These are phyloP conservation scores for Metschnikowia kofuensis DNA, from an alignment of 805 yeast genomes.

Conservation along the genomic window DNA sequence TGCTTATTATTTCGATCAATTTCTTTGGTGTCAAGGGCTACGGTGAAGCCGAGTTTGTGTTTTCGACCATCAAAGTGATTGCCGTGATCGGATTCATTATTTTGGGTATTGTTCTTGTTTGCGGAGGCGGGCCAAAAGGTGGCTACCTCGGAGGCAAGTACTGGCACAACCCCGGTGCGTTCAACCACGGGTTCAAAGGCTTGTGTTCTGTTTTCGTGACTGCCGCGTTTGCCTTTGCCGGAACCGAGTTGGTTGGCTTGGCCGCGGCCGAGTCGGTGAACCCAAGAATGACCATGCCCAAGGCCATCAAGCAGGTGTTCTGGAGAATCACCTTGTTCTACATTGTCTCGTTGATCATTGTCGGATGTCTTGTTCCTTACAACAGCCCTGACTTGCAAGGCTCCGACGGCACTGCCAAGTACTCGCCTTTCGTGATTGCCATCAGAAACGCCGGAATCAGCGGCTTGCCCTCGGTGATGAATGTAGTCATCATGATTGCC, in stretches of 20 bases:
- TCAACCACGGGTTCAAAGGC: slow-evolving; percentile 59
- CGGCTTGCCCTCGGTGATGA: slow-evolving; percentile 69
- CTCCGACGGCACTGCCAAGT: slow-evolving; percentile 53
- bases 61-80: slow-evolving; percentile 52
- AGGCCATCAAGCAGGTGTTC: slow-evolving; percentile 62
- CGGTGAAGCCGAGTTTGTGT: slow-evolving; percentile 65
- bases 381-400: slow-evolving; percentile 44
- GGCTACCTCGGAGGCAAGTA: slow-evolving; percentile 58
- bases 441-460: slow-evolving; percentile 57
- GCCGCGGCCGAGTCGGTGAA: slow-evolving; percentile 66
- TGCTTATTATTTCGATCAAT: slow-evolving; percentile 49
- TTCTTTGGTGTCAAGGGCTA: slow-evolving; percentile 63
- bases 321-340: slow-evolving; percentile 63
- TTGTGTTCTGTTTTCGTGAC: slow-evolving; percentile 59
- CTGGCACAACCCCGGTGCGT: slow-evolving; percentile 61
- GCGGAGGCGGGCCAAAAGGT: slow-evolving; percentile 56
- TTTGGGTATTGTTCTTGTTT: slow-evolving; percentile 50
- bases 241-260: slow-evolving; percentile 63
- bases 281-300: slow-evolving; percentile 59
- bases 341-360: slow-evolving; percentile 42
- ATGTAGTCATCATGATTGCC: slow-evolving; percentile 69
- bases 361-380: slow-evolving; percentile 49
- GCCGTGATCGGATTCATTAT: slow-evolving; percentile 60
- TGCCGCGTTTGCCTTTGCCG: slow-evolving; percentile 64
- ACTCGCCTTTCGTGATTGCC: slow-evolving; percentile 75